Evolutionary conservation across 176 grass and related monocot species (phyloP).

Genomic region (Carex parvula): DNA sequence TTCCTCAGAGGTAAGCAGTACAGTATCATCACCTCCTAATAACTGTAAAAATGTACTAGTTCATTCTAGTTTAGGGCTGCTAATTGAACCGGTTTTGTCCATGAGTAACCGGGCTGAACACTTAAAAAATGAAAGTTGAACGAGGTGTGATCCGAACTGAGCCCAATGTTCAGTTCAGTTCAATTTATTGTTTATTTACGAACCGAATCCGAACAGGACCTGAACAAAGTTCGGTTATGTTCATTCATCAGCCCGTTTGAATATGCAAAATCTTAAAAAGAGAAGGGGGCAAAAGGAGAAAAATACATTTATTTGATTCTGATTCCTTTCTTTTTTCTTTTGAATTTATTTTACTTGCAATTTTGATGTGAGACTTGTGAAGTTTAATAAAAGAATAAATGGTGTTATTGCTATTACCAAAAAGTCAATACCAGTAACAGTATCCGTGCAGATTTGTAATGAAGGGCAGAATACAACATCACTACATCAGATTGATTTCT

Average conservation of each 20-base stretch:
- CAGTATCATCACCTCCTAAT: neutral
- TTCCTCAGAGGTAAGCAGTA: slow-evolving; percentile 47
- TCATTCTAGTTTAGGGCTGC: no score
- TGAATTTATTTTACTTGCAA: neutral
- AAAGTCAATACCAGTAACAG: neutral
- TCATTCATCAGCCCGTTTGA: no score
- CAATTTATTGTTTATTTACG: no score
- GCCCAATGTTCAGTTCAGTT: no score
- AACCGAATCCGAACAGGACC: no score
- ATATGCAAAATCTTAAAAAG: neutral
- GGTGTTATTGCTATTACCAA: neutral
- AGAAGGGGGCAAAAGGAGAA: neutral
- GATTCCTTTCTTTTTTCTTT: neutral
- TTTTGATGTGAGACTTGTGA: neutral
- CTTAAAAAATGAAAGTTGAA: no score
- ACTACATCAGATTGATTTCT: neutral
- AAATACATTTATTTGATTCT: neutral
- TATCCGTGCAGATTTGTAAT: neutral
- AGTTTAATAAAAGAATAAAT: neutral
- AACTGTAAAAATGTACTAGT: neutral
- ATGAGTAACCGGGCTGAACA: no score
- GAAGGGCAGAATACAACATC: neutral
- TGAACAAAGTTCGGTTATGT: no score
- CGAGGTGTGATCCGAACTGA: no score
- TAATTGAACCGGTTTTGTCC: no score